Percentiles rank a stretch among this genome's conserved stretches.
Conservation (phyloP, 345 rosid genomes). For the Melastoma malabathricum region DNA sequence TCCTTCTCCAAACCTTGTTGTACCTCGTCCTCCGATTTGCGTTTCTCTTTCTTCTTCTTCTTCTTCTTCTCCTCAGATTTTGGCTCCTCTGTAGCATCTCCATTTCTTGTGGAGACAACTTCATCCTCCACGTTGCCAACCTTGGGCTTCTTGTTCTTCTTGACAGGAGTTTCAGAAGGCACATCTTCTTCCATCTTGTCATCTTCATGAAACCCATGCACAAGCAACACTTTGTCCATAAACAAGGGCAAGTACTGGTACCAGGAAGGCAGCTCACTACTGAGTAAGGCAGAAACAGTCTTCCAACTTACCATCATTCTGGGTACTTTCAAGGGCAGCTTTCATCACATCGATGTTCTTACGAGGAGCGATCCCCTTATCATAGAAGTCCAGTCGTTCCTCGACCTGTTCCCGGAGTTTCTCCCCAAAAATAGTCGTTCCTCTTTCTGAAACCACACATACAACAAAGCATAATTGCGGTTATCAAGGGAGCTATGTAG, state of each 20-base stretch:
- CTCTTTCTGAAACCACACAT: constrained; percentile 28
- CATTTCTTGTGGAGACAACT: constrained; percentile 13
- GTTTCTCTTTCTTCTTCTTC: constrained; percentile 28
- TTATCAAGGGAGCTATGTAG: background rate
- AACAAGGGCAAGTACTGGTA: no score
- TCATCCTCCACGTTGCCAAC: constrained; percentile 17
- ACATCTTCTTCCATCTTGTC: constrained; percentile 35
- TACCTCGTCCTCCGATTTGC: constrained; percentile 15
- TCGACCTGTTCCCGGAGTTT: constrained; percentile 91
- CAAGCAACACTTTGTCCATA: background rate
- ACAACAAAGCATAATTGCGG: background rate
- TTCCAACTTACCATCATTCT: constrained; percentile 34
- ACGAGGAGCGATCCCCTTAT: constrained; percentile 91
- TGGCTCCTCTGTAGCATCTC: constrained; percentile 22
- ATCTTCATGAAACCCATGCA: constrained; percentile 10
- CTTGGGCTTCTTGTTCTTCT: constrained; percentile 55
- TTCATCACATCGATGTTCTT: constrained; percentile 96
- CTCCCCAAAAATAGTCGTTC: constrained; percentile 61
- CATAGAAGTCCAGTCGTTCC: constrained; percentile 80
- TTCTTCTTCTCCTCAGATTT: constrained; percentile 32
- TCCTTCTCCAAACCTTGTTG: constrained; percentile 14
- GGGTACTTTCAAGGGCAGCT: constrained; percentile 42
- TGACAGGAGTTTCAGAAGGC: constrained; percentile 24
- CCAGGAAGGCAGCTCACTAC: background rate
- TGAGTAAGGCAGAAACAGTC: background rate